These are phyloP conservation scores for Karstenula rhodostoma DNA, from an alignment of 2,329 filamentous ascomycete genomes.

Conservation along the genomic window DNA sequence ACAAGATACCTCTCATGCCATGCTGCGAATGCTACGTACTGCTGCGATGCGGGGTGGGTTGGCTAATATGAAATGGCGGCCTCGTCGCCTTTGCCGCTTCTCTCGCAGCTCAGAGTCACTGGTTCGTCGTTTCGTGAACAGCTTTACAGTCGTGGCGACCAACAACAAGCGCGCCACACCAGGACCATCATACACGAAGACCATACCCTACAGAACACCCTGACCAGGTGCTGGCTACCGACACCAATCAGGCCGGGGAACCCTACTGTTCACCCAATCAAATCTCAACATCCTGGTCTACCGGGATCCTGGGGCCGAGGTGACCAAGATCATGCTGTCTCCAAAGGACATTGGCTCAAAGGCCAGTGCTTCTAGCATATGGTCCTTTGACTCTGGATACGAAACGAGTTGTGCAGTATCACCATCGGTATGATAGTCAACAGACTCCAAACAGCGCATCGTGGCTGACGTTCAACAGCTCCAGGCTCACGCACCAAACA, in stretches of 20 bases:
- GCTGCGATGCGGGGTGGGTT: slow-evolving; percentile 13
- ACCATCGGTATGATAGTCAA: slow-evolving; percentile 15
- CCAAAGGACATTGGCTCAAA: slow-evolving; percentile 30
- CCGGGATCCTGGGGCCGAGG: neutral
- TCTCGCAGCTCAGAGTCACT: slow-evolving; percentile 9
- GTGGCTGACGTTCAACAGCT: slow-evolving; percentile 23
- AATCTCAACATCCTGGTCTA: neutral
- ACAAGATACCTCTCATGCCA: slow-evolving; percentile 11
- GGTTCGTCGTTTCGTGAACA: slow-evolving; percentile 2
- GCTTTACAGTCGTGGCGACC: neutral
- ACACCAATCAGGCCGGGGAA: slow-evolving; percentile 11
- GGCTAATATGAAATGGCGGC: slow-evolving; percentile 17
- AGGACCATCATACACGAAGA: slow-evolving; percentile 1
- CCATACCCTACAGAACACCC: neutral
- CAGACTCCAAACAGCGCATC: neutral
- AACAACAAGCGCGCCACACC: neutral
- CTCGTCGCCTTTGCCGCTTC: slow-evolving; percentile 12
- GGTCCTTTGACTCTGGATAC: slow-evolving; percentile 47
- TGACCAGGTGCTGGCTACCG: slow-evolving; percentile 4
- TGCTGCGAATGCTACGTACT: slow-evolving; percentile 8
- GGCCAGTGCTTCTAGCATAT: slow-evolving; percentile 36
- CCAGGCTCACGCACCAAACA: slow-evolving; percentile 9
- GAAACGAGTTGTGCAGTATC: slow-evolving; percentile 25
- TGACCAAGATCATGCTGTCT: slow-evolving; percentile 32
- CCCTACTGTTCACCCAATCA: slow-evolving; percentile 7